Percentiles rank a stretch among this genome's conserved stretches.
Conservation (phyloP, 169 alveolate species). For the Neospora caninum region DNA sequence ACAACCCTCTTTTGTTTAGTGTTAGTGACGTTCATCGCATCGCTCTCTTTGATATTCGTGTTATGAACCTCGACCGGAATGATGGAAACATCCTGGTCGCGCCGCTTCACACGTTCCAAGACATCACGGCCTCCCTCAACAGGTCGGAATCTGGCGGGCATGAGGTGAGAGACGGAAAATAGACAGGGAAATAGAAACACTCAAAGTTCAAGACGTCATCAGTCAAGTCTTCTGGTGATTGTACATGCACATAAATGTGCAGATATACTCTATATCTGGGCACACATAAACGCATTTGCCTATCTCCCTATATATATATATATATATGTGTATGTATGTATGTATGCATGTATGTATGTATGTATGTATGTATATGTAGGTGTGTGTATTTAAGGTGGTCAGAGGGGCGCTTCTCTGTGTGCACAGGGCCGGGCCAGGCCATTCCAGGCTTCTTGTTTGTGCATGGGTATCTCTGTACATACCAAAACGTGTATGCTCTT, state of each 20-base stretch:
- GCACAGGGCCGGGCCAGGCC: no score
- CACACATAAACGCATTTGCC: no score
- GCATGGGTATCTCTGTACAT: no score
- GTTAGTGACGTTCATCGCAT: constrained; percentile 96
- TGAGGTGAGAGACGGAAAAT: constrained; percentile 33
- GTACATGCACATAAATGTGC: neutral
- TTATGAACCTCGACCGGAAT: constrained; percentile 97
- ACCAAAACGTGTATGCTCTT: no score
- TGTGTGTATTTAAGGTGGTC: neutral
- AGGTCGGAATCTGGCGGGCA: neutral
- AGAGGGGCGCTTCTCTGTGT: no score
- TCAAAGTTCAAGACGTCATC: neutral
- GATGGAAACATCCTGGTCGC: constrained; percentile 96
- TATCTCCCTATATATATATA: neutral
- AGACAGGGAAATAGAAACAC: neutral
- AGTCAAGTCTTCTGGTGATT: neutral
- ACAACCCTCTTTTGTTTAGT: constrained; percentile 92
- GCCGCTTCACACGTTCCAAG: constrained; percentile 60
- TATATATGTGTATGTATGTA: neutral
- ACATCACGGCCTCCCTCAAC: constrained; percentile 46
- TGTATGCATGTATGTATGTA: neutral
- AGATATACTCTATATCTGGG: neutral
- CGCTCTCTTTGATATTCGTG: constrained; percentile 95
- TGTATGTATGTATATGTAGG: neutral
- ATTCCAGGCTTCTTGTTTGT: no score